Base-by-base conservation (phyloP, 805 yeast genomes). In the Ogataea salicorniae region DNA sequence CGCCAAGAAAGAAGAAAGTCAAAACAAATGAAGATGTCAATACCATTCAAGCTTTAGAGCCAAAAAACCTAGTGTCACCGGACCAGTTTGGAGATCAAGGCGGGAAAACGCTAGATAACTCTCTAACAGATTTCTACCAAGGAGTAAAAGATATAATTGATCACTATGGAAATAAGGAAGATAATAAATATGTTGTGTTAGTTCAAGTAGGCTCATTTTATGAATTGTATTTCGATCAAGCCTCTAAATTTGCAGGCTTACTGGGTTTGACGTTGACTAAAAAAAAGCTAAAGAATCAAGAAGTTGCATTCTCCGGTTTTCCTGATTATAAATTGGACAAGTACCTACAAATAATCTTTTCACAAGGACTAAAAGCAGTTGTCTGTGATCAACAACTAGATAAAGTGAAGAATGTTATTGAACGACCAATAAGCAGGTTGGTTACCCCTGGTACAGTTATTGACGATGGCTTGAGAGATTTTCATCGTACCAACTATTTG, bases 361-460 rank as follows among this genome's bases (percentile, higher is more conserved):
- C 83, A 46, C 66, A 77, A 20, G 83, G 82, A 2, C 72, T 75
- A 43, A 84, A 83, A 46, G 97, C 90, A 0, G 96, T 92, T 0
- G 73, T 91, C 6, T 80, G 88, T n/a, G 94, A 87, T 56, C 95
- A 92, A 64, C 73, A 66, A 37, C 54, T 42, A 14, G 58, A 60
- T 35, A 45, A 53, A 2, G 55, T 53, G 3, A 54, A 55, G 8
- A 69, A 68, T 31, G 63, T 61, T 36, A 75, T 84, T 18, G 78
- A 76, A 38, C 71, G 99, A 41, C 83, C 87, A 34, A 80, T 94
- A 0, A 76, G 88, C 6, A 71, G 97, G 38, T 79, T 92, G 7
- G 80, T 94, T 2, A 84, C 97, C 0, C 97, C 97, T 0, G 99
- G 99, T 0, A 92, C 98, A 0, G 74, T 92, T 34, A 77, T 92